Conservation (phyloP, 148 eudicot genomes). For the Vaccinium myrtillus region DNA sequence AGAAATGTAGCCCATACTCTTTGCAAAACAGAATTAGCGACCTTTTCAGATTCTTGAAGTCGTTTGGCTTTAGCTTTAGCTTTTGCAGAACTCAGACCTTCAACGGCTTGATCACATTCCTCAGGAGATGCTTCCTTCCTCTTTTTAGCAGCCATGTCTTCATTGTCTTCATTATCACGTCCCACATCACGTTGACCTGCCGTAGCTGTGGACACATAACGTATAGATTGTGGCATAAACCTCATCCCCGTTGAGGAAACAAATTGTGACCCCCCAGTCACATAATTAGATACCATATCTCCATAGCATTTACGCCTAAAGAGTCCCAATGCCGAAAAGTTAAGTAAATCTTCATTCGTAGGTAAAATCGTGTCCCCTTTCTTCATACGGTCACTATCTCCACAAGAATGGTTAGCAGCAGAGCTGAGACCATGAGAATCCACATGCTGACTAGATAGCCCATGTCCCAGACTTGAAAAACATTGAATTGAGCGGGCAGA, state of each 20-base stretch:
- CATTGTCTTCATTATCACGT: constrained; percentile 54
- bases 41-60: constrained; percentile 49
- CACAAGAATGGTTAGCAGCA: constrained; percentile 21
- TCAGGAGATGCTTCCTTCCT: constrained; percentile 87
- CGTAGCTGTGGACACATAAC: constrained; percentile 45
- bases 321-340: constrained; percentile 29
- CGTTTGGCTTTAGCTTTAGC: constrained; percentile 73
- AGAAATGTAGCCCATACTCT: constrained; percentile 56
- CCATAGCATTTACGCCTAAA: constrained; percentile 24
- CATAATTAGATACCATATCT: constrained; percentile 11
- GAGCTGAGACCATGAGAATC: constrained; percentile 28
- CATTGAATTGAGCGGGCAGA: constrained; percentile 33
- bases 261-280: constrained; percentile 28
- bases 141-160: constrained; percentile 50
- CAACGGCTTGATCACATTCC: constrained; percentile 94
- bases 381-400: constrained; percentile 19
- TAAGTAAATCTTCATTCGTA: constrained; percentile 17
- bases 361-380: constrained; percentile 7
- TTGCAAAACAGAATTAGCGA: constrained; percentile 40
- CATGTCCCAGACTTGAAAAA: constrained; percentile 27
- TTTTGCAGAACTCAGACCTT: constrained; percentile 71
- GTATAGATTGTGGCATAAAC: constrained; percentile 26
- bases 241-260: constrained; percentile 19
- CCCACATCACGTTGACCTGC: constrained; percentile 58
- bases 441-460: constrained; percentile 22